Evolutionary conservation across 176 grass and related monocot genomes (phyloP).

Genomic region (Bolboschoenus planiculmis): DNA sequence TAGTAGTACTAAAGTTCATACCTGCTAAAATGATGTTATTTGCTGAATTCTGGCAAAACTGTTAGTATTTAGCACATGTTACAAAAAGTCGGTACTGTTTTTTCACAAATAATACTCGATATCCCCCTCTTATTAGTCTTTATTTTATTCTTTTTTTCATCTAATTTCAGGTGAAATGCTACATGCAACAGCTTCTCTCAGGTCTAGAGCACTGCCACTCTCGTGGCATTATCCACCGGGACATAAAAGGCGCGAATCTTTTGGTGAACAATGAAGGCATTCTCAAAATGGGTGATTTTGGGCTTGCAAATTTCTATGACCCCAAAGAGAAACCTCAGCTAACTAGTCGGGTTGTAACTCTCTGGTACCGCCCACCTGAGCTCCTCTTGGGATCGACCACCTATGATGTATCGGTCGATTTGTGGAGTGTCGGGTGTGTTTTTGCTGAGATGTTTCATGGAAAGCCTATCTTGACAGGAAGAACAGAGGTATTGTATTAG

Average conservation of each 20-base stretch:
- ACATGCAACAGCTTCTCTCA: constrained; percentile 83
- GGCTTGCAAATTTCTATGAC: constrained; percentile 77
- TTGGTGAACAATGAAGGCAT: constrained; percentile 83
- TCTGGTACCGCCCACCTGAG: constrained; percentile 98
- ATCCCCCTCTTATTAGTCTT: neutral
- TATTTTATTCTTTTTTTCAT: constrained; percentile 5
- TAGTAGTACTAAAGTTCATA: neutral
- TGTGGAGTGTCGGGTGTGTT: constrained; percentile 95
- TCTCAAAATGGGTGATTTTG: constrained; percentile 98
- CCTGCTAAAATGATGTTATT: neutral
- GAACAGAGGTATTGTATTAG: constrained; percentile 70
- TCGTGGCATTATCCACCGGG: constrained; percentile 63
- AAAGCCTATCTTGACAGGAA: constrained; percentile 83
- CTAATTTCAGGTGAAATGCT: constrained; percentile 75
- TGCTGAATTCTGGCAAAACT: neutral
- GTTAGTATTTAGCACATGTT: neutral
- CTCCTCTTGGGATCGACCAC: constrained; percentile 82
- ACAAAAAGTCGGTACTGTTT: neutral
- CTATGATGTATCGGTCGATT: constrained; percentile 86
- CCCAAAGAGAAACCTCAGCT: constrained; percentile 49
- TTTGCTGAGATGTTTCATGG: constrained; percentile 79
- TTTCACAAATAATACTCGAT: neutral
- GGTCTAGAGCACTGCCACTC: constrained; percentile 86
- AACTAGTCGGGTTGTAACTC: constrained; percentile 92
- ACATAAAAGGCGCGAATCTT: constrained; percentile 97